These are phyloP conservation scores for Gynostemma pentaphyllum DNA, from an alignment of 306 rosid genomes.

Conservation along the genomic window DNA sequence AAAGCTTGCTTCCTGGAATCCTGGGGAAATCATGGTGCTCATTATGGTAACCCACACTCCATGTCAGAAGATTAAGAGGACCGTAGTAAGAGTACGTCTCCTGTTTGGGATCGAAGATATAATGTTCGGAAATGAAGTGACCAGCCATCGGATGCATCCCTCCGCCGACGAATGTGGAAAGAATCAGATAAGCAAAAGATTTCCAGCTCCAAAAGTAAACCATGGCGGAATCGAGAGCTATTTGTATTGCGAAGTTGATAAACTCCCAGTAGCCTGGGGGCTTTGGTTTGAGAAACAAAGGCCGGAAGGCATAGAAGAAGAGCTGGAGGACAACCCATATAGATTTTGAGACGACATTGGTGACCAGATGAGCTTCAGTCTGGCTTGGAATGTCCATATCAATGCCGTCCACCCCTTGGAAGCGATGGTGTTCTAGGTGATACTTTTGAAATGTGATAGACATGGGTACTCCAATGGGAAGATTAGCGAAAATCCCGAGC, in stretches of 20 bases:
- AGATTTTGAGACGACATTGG: slow-evolving; percentile 37
- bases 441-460: slow-evolving; percentile 89
- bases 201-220: slow-evolving; percentile 70
- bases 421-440: slow-evolving; percentile 90
- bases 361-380: slow-evolving; percentile 62
- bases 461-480: slow-evolving; percentile 92
- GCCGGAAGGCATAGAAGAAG: slow-evolving; percentile 79
- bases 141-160: slow-evolving; percentile 99
- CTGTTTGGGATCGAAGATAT: slow-evolving; percentile 71
- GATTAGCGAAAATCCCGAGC: slow-evolving; percentile 90
- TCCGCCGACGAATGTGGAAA: slow-evolving; percentile 82
- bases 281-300: slow-evolving; percentile 74
- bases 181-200: slow-evolving; percentile 60
- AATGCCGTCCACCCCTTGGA: slow-evolving; percentile 85
- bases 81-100: slow-evolving; percentile 94
- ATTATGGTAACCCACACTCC: slow-evolving; percentile 87
- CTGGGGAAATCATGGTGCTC: slow-evolving; percentile 95
- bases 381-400: slow-evolving; percentile 86
- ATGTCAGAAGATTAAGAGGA: slow-evolving; percentile 69
- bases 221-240: slow-evolving; percentile 49
- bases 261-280: slow-evolving; percentile 89
- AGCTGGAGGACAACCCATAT: slow-evolving; percentile 79
- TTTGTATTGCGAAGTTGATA: slow-evolving; percentile 53
- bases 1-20: slow-evolving; percentile 79
- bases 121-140: slow-evolving; percentile 91